Evolutionary conservation across 768 basidiomycete species (phyloP).

Genomic region (Lentinula sp.): DNA sequence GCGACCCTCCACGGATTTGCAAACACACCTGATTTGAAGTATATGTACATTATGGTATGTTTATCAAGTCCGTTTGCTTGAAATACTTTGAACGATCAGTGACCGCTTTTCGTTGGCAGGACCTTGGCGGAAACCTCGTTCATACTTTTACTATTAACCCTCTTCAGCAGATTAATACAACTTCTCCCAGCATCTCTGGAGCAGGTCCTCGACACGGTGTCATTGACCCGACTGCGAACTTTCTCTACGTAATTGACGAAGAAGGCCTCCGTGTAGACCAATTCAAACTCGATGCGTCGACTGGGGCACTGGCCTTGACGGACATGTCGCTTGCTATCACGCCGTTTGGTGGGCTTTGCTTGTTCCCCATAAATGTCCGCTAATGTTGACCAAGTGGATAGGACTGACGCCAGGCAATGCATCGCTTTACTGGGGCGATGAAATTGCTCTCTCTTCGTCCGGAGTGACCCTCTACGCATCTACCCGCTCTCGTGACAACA

Average conservation of each 20-base stretch:
- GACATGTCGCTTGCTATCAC: slow-evolving; percentile 12
- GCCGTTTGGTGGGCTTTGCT: slow-evolving; percentile 10
- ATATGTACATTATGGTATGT: slow-evolving; percentile 14
- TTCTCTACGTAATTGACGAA: slow-evolving; percentile 15
- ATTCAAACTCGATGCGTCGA: slow-evolving; percentile 8
- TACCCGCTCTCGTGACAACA: slow-evolving; percentile 2
- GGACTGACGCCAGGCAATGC: slow-evolving; percentile 13
- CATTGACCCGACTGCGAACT: slow-evolving; percentile 9
- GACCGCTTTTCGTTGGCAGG: slow-evolving; percentile 1
- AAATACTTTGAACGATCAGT: neutral
- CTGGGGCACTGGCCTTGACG: slow-evolving; percentile 11
- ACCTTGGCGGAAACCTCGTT: slow-evolving; percentile 14
- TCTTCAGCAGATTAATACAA: slow-evolving; percentile 2
- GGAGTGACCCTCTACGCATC: slow-evolving; percentile 7
- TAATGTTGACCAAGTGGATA: neutral
- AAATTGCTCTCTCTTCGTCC: slow-evolving; percentile 14
- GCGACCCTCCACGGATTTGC: slow-evolving; percentile 17
- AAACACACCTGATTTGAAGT: slow-evolving; percentile 13
- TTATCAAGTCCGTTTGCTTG: neutral
- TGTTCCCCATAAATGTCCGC: too few species aligned
- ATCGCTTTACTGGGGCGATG: slow-evolving; percentile 17
- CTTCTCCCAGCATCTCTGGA: slow-evolving; percentile 6
- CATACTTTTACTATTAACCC: slow-evolving; percentile 13
- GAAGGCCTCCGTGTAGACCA: slow-evolving; percentile 18
- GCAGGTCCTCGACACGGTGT: slow-evolving; percentile 15